phyloP scores from a whole-genome alignment of 192 early-diverging fungal genomes.

The Podila verticillata region DNA sequence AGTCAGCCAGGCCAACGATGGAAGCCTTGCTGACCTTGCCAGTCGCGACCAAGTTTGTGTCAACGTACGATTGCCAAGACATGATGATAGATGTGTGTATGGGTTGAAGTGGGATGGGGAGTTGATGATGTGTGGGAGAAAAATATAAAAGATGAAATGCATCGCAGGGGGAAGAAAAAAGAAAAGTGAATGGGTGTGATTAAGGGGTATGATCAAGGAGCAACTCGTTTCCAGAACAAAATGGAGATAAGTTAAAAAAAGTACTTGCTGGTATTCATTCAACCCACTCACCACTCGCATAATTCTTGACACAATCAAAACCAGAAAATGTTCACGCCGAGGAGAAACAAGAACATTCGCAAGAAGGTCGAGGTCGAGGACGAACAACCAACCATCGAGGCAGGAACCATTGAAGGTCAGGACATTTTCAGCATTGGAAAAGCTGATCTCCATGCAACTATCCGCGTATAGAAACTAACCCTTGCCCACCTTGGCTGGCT shows the following conservation, averaged over 20 bases:
- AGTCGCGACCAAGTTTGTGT: conserved; percentile 79
- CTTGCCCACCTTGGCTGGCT: no score
- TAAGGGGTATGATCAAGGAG: not conserved
- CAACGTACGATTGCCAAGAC: conserved; percentile 88
- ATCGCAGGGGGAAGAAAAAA: conserved; percentile 2
- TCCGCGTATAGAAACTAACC: not conserved
- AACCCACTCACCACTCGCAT: not conserved
- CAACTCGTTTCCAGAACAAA: not conserved
- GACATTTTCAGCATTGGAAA: not conserved
- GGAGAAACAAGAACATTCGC: conserved; percentile 31
- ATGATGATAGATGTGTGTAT: conserved; percentile 53
- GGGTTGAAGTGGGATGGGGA: not conserved
- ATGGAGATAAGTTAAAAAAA: not conserved
- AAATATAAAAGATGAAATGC: conserved; percentile 20
- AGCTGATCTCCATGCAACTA: not conserved
- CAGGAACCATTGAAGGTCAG: not conserved
- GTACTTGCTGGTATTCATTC: not conserved
- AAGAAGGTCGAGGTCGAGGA: conserved; percentile 36
- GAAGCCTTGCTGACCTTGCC: conserved; percentile 77
- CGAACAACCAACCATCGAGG: not conserved
- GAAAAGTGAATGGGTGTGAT: not conserved
- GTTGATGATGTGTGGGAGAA: conserved; percentile 12
- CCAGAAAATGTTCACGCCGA: conserved; percentile 34
- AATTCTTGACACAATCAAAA: not conserved
- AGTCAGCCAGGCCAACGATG: conserved; percentile 87